Evolutionary conservation across 257 asterid genomes (phyloP), one percentile per base, ranked within the genome.

Genomic region (Forsythia suspensa): DNA sequence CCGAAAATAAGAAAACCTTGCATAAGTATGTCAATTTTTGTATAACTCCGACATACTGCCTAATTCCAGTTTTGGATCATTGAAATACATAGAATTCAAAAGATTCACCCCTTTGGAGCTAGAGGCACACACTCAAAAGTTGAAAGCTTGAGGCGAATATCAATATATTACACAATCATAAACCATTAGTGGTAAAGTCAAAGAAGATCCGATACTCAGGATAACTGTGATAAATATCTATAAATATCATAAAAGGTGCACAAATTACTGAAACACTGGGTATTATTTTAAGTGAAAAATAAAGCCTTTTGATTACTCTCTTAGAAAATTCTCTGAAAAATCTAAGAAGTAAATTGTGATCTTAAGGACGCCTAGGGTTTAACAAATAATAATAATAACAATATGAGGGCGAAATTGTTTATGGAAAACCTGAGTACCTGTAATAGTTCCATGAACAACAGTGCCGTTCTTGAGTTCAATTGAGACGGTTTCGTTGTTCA

Each of bases 401-500:
- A 71, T 21, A 4, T 70, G 46, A 57, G 6, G 0, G 4, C 5
- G 29, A 55, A 57, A 44, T 70, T 42, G 59, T 38, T 42, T 71
- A 37, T 0, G 21, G 36, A 21, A 29, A 12, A 34, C 38, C 18
- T 39, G 52, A 71, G 52, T 57, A 80, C 90, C 90, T 12, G 74
- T 82, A 48, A 87, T 85, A 16, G 90, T 87, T 12, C 90, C 90
- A 34, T 85, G 80, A 57, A 85, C 90, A 39, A 87, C 81, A 41
- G 87, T 82, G 70, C 90, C 90, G 20, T 87, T 87, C 82, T 87
- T 87, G 20, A 87, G 87, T 55, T 87, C 89, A 63, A 87, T 85
- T 7, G 89, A 85, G 40, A 87, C 91, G 11, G 91, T 87, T 76
- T 87, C 91, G 41, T 85, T 85, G 87, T 85, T 87, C 84, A 87